These are phyloP conservation scores for Trichophyton rubrum DNA, from an alignment of 2,329 filamentous ascomycete species.

Conservation along the genomic window DNA sequence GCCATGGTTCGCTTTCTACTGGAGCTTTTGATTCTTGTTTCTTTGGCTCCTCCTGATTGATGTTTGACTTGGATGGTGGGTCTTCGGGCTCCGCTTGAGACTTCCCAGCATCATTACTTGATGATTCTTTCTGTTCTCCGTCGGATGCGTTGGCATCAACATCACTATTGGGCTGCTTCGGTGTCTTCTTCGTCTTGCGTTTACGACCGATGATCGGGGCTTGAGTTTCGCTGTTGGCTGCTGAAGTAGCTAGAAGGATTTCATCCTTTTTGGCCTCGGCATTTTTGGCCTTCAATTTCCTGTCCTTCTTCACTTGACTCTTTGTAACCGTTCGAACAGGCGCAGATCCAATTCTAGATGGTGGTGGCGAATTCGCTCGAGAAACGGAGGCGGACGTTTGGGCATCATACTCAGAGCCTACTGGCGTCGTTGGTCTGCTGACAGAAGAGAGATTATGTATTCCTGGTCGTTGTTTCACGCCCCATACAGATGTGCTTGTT, in stretches of 20 bases:
- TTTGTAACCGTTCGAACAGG: conserved; percentile 49
- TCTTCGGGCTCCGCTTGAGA: background rate
- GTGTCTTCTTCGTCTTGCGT: conserved; percentile 43
- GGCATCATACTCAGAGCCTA: conserved; percentile 46
- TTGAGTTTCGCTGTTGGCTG: conserved; percentile 41
- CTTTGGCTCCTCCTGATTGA: conserved; percentile 14
- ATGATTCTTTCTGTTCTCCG: conserved; percentile 7
- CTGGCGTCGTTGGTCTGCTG: conserved; percentile 49
- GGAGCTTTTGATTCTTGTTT: conserved; percentile 12
- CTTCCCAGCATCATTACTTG: conserved; percentile 1
- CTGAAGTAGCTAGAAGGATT: conserved; percentile 17
- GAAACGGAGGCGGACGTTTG: conserved; percentile 48
- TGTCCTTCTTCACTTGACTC: conserved; percentile 49
- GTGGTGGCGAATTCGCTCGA: conserved; percentile 46
- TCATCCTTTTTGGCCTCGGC: conserved; percentile 34
- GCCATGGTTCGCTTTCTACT: conserved; percentile 23
- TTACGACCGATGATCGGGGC: conserved; percentile 52
- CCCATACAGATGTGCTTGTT: conserved; percentile 23
- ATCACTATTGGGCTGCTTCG: conserved; percentile 17
- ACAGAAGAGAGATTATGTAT: conserved; percentile 40
- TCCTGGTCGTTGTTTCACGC: conserved; percentile 23
- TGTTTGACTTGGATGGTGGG: conserved; percentile 10
- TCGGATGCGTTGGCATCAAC: conserved; percentile 7
- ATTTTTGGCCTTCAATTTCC: conserved; percentile 38
- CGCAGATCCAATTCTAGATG: conserved; percentile 45